Conservation (phyloP, 345 rosid species). For the Boechera retrofracta region DNA sequence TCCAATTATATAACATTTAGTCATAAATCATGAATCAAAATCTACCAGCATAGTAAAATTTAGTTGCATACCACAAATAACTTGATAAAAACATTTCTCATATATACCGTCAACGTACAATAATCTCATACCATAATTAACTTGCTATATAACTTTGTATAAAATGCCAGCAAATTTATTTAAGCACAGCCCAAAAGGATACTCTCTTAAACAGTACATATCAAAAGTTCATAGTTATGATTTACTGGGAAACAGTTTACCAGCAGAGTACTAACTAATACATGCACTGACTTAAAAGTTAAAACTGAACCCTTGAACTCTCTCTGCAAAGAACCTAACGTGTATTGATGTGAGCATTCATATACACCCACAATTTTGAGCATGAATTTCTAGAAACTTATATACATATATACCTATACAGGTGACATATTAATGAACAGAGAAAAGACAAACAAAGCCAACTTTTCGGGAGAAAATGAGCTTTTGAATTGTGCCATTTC, state of each 20-base stretch:
- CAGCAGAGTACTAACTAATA: slow-evolving; percentile 14
- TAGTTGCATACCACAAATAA: background rate
- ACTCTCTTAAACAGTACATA: background rate
- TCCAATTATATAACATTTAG: background rate
- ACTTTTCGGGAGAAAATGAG: background rate
- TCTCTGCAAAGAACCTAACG: background rate
- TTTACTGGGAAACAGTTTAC: background rate
- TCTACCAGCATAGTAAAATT: slow-evolving; percentile 9
- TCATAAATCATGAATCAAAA: slow-evolving; percentile 10
- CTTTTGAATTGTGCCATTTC: slow-evolving; percentile 11
- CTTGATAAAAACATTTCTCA: background rate
- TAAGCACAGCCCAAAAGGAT: slow-evolving; percentile 8
- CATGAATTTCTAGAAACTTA: background rate
- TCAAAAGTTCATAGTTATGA: background rate
- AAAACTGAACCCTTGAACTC: background rate
- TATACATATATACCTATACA: background rate
- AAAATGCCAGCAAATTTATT: slow-evolving; percentile 13
- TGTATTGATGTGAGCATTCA: slow-evolving; percentile 13
- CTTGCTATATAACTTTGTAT: slow-evolving; percentile 13
- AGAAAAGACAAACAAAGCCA: background rate
- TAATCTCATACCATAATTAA: slow-evolving; percentile 1
- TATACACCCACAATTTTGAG: background rate
- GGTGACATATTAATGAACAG: background rate
- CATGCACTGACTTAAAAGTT: slow-evolving; percentile 15
- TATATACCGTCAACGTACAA: background rate